These are phyloP conservation scores for Solanum sejunctum DNA, from an alignment of 257 asterid species.

Conservation along the genomic window DNA sequence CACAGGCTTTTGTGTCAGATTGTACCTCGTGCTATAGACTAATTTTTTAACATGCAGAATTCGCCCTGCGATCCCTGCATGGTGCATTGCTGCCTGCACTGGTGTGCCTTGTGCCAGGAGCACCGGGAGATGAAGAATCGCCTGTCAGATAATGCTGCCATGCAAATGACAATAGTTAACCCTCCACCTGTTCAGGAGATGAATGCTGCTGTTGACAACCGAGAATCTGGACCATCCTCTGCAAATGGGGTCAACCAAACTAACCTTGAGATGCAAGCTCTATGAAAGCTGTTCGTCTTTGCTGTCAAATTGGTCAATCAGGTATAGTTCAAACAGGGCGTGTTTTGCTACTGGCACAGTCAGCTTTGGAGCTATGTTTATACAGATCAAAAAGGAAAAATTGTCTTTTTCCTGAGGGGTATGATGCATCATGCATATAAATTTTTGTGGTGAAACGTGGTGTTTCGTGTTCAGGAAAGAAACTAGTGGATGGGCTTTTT, in stretches of 20 bases:
- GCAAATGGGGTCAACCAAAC: constrained; percentile 36
- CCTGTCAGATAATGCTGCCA: constrained; percentile 42
- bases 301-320: not conserved
- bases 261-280: constrained; percentile 67
- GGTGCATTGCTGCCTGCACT: constrained; percentile 94
- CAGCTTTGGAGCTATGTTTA: not conserved
- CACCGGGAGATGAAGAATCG: constrained; percentile 93
- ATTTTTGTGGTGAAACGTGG: not conserved
- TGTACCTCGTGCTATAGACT: not conserved
- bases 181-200: constrained; percentile 86
- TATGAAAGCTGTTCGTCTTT: constrained; percentile 10
- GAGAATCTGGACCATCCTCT: constrained; percentile 31
- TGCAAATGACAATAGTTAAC: constrained; percentile 79
- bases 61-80: constrained; percentile 94
- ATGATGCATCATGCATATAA: not conserved
- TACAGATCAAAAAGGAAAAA: not conserved
- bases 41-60: constrained; percentile 37
- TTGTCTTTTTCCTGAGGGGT: not conserved
- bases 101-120: constrained; percentile 98
- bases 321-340: not conserved
- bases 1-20: not conserved
- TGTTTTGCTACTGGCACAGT: not conserved
- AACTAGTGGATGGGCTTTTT: not conserved
- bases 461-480: not conserved
- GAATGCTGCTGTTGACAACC: constrained; percentile 22